Evolutionary conservation across 1,139 yeast genomes (phyloP).

Genomic region (Kluyveromyces sp.): DNA sequence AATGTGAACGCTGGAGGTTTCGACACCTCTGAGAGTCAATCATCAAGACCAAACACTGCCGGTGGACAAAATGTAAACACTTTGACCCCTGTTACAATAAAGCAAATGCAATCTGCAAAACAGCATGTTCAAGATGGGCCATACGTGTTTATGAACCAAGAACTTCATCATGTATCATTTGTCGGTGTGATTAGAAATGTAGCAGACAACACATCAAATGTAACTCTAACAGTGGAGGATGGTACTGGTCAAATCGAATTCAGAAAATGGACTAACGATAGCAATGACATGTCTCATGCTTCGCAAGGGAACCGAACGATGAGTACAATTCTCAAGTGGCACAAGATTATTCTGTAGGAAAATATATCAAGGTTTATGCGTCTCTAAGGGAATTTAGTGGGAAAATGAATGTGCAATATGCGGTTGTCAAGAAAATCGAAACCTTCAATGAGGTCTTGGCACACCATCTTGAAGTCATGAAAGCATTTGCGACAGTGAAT

Average conservation of each 20-base stretch:
- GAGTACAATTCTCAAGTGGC: conserved; percentile 29
- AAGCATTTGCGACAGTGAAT: conserved; percentile 44
- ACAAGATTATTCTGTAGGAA: conserved; percentile 32
- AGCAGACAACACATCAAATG: conserved; percentile 44
- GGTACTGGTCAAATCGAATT: conserved; percentile 75
- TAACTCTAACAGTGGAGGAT: conserved; percentile 63
- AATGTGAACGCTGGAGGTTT: conserved; percentile 23
- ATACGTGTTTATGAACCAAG: conserved; percentile 57
- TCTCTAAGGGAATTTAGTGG: conserved; percentile 64
- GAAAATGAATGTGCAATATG: conserved; percentile 57
- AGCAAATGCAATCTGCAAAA: conserved; percentile 62
- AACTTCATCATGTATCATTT: conserved; percentile 51
- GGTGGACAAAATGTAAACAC: conserved; percentile 27
- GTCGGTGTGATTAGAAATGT: conserved; percentile 61
- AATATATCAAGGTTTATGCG: conserved; percentile 67
- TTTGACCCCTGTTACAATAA: conserved; percentile 76
- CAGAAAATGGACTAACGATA: conserved; percentile 60
- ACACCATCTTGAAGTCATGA: conserved; percentile 68
- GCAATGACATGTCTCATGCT: conserved; percentile 31
- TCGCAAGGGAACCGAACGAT: conserved; percentile 29
- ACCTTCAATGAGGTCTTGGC: conserved; percentile 72
- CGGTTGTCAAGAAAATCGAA: conserved; percentile 49
- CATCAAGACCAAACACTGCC: conserved; percentile 16
- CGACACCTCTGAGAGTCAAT: conserved; percentile 18
- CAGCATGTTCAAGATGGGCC: conserved; percentile 71